Base-by-base conservation (phyloP, 2,329 filamentous ascomycete genomes). In the Raffaelea albimanens region DNA sequence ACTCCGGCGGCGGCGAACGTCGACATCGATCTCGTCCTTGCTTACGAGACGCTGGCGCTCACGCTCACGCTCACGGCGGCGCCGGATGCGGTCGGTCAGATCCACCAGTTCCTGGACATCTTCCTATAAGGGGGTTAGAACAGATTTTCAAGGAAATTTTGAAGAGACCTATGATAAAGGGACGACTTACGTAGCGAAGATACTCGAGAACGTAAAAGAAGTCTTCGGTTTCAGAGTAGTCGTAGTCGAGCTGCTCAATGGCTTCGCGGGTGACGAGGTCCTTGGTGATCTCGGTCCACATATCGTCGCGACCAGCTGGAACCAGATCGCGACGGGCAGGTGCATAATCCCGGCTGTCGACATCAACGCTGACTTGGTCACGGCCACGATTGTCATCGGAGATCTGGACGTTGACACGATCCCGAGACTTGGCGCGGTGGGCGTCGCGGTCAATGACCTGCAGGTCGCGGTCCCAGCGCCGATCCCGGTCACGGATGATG, bases 221-320 rank as follows among this genome's bases (percentile, higher is more conserved):
- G 52, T 76, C 79, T 46, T 88, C 84, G 0, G 87, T 93, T 72
- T 97, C 90, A 62, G 96, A 88, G 60, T 83, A 97, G 51, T 87
- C 82, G 64, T 95, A 97, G 3, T 87, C 87, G 60, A 83, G 69
- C 58, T 84, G 74, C 56, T 95, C 83, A 54, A 97, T 86, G 18
- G 93, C 93, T 61, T 96, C 89, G 45, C 84, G 81, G 50, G 83
- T 74, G 16, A 97, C 87, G 33, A 97, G 68, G 56, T 95, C 90
- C 67, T 95, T 95, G 41, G 91, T 95, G 57, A 98, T 88, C 66
- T 97, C 93, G 0, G 93, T 98, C 91, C 91, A 97, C 70, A 95
- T 86, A 50, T 84, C 80, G 48, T 77, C 75, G 29, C 75, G 67
- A 45, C 72, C 73, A 20, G 70, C 63, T 14, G 63, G 61, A 23